Percentiles rank a stretch among this genome's conserved stretches.
Evolutionary conservation across 306 rosid species (phyloP).

Genomic region (Parietaria judaica): DNA sequence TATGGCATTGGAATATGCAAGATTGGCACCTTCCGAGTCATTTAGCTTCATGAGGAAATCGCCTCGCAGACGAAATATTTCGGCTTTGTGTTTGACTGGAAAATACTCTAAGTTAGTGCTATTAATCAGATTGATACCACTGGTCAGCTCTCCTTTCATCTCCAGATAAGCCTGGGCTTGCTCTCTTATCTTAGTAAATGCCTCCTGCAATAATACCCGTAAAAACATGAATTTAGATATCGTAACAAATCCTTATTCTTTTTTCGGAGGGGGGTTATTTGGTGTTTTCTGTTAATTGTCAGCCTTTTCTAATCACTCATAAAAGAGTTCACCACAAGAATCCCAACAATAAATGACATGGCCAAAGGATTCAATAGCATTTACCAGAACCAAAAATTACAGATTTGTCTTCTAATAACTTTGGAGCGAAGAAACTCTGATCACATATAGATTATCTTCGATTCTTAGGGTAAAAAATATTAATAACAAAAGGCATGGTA

Average conservation of each 20-base stretch:
- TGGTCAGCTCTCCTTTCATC: constrained; percentile 78
- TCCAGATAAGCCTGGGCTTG: constrained; percentile 92
- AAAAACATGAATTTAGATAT: constrained; percentile 11
- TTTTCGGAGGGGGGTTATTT: no score
- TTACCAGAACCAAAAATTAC: not conserved
- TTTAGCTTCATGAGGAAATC: constrained; percentile 75
- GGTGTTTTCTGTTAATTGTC: not conserved
- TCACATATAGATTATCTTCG: no score
- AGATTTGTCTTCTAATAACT: no score
- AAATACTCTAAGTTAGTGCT: constrained; percentile 92
- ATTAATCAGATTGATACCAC: constrained; percentile 77
- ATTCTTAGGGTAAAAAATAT: no score
- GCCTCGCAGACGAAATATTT: constrained; percentile 82
- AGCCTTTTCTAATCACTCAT: not conserved
- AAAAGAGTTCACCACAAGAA: not conserved
- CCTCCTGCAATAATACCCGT: constrained; percentile 65
- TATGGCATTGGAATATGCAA: constrained; percentile 75
- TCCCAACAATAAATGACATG: not conserved
- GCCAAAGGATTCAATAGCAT: not conserved
- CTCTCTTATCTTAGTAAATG: constrained; percentile 93
- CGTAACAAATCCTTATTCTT: no score
- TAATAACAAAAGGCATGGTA: not conserved
- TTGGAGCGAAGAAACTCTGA: not conserved
- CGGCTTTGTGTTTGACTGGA: constrained; percentile 90
- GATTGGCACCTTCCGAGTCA: constrained; percentile 76